Evolutionary conservation across 305 asterid genomes (phyloP), one percentile per base, ranked within the genome.

Genomic region (Rubia occidens): DNA sequence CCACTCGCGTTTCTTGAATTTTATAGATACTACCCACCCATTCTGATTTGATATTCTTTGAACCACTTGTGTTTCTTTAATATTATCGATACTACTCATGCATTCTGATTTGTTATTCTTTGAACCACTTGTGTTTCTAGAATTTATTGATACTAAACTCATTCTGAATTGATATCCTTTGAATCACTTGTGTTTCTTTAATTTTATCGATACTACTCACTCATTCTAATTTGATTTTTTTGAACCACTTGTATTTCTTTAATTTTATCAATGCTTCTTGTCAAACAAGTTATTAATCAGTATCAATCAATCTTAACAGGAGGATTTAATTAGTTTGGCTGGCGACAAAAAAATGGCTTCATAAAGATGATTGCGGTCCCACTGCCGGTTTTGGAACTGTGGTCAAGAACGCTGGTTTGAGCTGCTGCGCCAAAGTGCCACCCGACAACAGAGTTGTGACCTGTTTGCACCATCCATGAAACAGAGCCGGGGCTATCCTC

Each of bases 221-320:
- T 29, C 29, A 18, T 11, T 51, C 35, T 45, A 29, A 18, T 47
- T 7, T 29, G 56, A 56, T 42, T 58, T 37, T n/a, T 14, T 56
- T 64, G 56, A 32, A 39, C n/a, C 8, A 24, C 14, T 62, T 39
- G 26, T 11, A 8, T 62, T 45, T 53, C 60, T 42, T 11, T 44
- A 0, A 13, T 29, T 42, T 39, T 9, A 15, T 51, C 8, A 0
- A 4, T 17, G 6, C 11, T 56, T 5, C 66, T n/a, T 32, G 66
- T 15, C 6, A 29, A 29, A 26, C 39, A 11, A 51, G 64, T 21
- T 60, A 43, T 62, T 37, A 49, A 69, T 11, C 37, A 45, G 64
- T 49, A 68, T 59, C 66, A 32, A 59, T 72, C 53, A 55, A 49
- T 69, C 62, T 72, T 68, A 68, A 62, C 90, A 89, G 95, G 96